Conservation (phyloP, 2,329 filamentous ascomycete species). For the Mollisiaceae sp. region DNA sequence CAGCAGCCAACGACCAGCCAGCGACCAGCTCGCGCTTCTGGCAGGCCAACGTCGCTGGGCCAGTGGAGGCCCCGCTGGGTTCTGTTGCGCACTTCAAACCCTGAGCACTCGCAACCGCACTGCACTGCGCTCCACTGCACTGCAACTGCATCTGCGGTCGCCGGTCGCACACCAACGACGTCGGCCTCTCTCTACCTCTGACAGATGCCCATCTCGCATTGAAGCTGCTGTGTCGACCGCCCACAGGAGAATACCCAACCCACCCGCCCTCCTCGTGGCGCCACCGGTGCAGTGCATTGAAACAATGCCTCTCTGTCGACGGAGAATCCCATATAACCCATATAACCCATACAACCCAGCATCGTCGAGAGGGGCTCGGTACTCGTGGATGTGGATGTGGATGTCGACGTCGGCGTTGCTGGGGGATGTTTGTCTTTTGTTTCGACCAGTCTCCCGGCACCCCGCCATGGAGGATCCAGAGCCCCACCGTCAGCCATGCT, state of each 20-base stretch:
- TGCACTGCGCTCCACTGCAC: no score
- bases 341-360: neutral
- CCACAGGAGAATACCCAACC: neutral
- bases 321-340: no score
- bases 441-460: neutral
- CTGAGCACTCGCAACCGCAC: no score
- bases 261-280: neutral
- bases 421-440: conserved; percentile 5
- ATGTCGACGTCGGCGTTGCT: neutral
- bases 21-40: neutral
- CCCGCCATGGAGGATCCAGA: neutral
- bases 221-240: neutral
- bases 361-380: neutral
- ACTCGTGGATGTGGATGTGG: no score
- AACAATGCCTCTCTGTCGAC: neutral
- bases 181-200: neutral
- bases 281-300: neutral
- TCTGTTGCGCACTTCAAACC: conserved; percentile 6
- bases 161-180: neutral
- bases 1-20: neutral
- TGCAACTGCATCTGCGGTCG: no score
- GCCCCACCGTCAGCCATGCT: neutral
- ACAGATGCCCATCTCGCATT: neutral
- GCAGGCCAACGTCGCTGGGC: neutral
- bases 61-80: neutral